A percentile compares a stretch with the other conserved stretches of the same genome.
Conservation (phyloP, 768 basidiomycete genomes). For the Coprinopsis cinerea region DNA sequence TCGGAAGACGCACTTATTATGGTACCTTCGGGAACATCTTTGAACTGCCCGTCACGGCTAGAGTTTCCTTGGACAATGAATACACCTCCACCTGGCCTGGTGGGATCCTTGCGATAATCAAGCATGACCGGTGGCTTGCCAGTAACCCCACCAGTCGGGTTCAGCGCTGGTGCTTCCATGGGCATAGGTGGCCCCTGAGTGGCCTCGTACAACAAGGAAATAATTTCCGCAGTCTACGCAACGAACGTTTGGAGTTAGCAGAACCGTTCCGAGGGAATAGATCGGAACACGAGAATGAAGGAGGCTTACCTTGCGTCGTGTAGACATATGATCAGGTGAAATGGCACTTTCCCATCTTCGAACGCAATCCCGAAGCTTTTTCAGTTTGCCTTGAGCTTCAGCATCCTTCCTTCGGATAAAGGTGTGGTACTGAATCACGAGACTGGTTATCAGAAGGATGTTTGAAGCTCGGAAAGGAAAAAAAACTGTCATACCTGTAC, state of each 20-base stretch:
- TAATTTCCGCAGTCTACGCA: slow-evolving; percentile 82
- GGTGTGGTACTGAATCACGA: slow-evolving; percentile 72
- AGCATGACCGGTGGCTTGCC: slow-evolving; percentile 50
- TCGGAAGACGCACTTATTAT: slow-evolving; percentile 45
- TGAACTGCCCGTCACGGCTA: slow-evolving; percentile 37
- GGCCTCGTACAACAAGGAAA: slow-evolving; percentile 85
- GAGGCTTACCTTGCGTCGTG: slow-evolving; percentile 72
- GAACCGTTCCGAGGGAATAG: neutral
- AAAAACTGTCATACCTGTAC: slow-evolving; percentile 60
- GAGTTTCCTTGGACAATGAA: slow-evolving; percentile 60
- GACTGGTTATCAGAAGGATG: neutral
- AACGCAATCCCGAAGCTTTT: slow-evolving; percentile 78
- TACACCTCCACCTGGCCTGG: slow-evolving; percentile 81
- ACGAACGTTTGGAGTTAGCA: neutral
- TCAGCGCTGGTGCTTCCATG: slow-evolving; percentile 59
- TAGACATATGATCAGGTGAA: slow-evolving; percentile 91
- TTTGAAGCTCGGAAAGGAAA: neutral
- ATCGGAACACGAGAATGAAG: slow-evolving; percentile 13
- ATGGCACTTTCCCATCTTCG: slow-evolving; percentile 83
- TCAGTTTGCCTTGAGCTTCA: slow-evolving; percentile 67
- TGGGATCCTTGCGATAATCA: slow-evolving; percentile 73
- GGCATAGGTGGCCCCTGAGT: slow-evolving; percentile 65
- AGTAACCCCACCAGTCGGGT: slow-evolving; percentile 71
- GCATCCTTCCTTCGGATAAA: slow-evolving; percentile 81
- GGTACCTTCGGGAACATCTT: slow-evolving; percentile 50